These are phyloP conservation scores for Warburgia ugandensis DNA, from an alignment of 164 flowering plant species.

Conservation along the genomic window DNA sequence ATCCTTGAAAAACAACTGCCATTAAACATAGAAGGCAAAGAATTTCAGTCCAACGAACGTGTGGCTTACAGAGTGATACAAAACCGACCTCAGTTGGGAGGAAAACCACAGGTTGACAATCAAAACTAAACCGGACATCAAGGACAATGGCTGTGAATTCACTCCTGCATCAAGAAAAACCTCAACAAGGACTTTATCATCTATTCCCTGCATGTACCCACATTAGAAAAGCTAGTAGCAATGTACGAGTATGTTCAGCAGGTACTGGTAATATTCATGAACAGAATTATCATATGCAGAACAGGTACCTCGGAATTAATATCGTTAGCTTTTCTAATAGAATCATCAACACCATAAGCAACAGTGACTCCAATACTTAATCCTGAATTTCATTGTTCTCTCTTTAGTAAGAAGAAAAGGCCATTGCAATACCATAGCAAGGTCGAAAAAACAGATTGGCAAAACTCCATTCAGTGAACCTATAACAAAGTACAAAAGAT, in stretches of 20 bases:
- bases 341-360: constrained; percentile 78
- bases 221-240: background rate
- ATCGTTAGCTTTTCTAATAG: constrained; percentile 52
- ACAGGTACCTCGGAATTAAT: constrained; percentile 58
- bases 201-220: constrained; percentile 88
- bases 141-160: constrained; percentile 90
- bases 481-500: no score
- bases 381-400: no score
- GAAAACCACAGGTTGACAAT: constrained; percentile 63
- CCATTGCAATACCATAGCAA: no score
- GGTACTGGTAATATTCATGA: no score
- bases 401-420: no score
- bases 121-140: constrained; percentile 69
- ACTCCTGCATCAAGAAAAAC: constrained; percentile 79
- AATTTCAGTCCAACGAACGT: no score
- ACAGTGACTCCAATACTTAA: constrained; percentile 88
- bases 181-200: constrained; percentile 70
- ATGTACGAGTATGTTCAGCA: no score
- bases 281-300: no score
- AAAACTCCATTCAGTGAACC: no score
- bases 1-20: no score
- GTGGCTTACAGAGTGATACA: background rate
- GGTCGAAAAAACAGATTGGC: no score
- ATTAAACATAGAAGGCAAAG: background rate
- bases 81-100: constrained; percentile 65